Conservation (phyloP, 2,329 filamentous ascomycete species). For the Chalaropsis thielavioides region DNA sequence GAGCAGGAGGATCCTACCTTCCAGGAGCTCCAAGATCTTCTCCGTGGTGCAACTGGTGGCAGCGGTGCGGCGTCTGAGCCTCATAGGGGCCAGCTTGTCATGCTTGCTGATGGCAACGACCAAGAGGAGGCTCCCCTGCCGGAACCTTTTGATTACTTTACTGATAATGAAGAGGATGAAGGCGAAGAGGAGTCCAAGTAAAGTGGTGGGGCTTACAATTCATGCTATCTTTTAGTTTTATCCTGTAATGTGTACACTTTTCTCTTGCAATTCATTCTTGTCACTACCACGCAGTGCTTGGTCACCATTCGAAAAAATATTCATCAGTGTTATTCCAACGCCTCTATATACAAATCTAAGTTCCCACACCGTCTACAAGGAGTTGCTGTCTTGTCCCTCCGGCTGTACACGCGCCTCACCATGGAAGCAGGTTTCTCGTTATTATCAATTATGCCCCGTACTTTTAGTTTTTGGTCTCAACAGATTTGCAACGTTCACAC, state of each 20-base stretch:
- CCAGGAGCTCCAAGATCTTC: constrained; percentile 19
- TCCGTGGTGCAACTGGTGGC: neutral
- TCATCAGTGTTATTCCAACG: neutral
- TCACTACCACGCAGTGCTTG: neutral
- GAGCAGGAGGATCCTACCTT: constrained; percentile 23
- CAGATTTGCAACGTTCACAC: constrained; percentile 23
- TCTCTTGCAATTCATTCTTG: neutral
- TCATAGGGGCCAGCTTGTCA: constrained; percentile 33
- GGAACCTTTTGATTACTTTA: constrained; percentile 64
- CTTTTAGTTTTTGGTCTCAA: neutral
- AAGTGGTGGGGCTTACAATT: neutral
- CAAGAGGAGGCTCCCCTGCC: constrained; percentile 59
- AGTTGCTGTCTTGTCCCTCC: neutral
- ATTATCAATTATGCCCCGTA: neutral
- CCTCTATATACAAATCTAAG: constrained; percentile 2
- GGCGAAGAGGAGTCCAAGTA: constrained; percentile 1
- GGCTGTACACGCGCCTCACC: too few relatives aligned
- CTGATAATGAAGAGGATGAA: constrained; percentile 43
- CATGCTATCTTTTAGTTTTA: neutral
- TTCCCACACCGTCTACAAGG: neutral
- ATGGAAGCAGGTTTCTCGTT: neutral
- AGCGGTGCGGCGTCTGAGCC: neutral
- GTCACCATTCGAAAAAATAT: neutral
- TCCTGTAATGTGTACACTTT: neutral
- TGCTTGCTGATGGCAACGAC: constrained; percentile 64